A percentile compares a stretch with the other conserved stretches of the same genome.
phyloP scores from a whole-genome alignment of 495 filamentous ascomycete species.

The Amorphotheca resinae region DNA sequence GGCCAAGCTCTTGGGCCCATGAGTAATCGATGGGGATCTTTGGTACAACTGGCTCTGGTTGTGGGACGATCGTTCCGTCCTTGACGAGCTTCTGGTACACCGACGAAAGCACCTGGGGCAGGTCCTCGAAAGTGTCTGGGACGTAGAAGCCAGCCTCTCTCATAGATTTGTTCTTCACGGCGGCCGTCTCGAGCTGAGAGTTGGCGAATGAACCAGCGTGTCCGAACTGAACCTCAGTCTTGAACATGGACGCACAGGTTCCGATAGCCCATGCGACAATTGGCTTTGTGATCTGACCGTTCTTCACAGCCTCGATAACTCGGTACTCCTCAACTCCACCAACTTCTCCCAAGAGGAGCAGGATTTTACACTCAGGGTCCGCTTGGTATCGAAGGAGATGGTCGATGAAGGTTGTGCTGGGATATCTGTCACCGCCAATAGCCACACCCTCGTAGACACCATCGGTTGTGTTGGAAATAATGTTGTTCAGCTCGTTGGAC shows the following conservation, averaged over 20 bases:
- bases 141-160: conserved; percentile 87
- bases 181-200: conserved; percentile 95
- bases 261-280: conserved; percentile 99
- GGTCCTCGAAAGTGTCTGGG: conserved; percentile 92
- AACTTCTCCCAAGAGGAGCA: conserved; percentile 91
- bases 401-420: conserved; percentile 98
- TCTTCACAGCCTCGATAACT: conserved; percentile 95
- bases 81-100: conserved; percentile 81
- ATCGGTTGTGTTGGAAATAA: conserved; percentile 86
- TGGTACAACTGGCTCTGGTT: conserved; percentile 79
- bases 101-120: conserved; percentile 58
- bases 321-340: conserved; percentile 99
- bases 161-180: conserved; percentile 93
- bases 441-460: conserved; percentile 98
- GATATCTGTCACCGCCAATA: conserved; percentile 97
- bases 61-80: conserved; percentile 70
- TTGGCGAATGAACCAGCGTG: conserved; percentile 98
- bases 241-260: conserved; percentile 98
- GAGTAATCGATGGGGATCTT: conserved; percentile 99
- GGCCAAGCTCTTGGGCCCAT: conserved; percentile 97
- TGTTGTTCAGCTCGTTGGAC: conserved; percentile 99
- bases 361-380: conserved; percentile 94
- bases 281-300: conserved; percentile 88
- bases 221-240: conserved; percentile 99
- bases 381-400: conserved; percentile 90